Evolutionary conservation across 345 rosid species (phyloP).

Genomic region (Gossypium australe): DNA sequence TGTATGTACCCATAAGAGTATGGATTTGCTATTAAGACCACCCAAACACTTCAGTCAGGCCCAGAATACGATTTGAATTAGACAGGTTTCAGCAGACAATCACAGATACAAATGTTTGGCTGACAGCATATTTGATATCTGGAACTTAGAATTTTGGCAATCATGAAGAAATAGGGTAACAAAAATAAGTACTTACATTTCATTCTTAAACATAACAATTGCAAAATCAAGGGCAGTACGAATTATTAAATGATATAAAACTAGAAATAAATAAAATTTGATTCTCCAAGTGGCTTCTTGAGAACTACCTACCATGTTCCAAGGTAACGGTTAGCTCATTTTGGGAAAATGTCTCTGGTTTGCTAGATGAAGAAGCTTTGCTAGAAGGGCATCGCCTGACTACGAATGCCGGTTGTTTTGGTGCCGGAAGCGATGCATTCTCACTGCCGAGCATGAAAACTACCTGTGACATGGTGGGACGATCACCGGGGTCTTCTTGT

Average conservation of each 20-base stretch:
- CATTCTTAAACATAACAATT: neutral
- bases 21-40: neutral
- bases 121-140: neutral
- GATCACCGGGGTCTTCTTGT: conserved; percentile 13
- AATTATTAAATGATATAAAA: conserved; percentile 1
- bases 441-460: conserved; percentile 15
- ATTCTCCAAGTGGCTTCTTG: neutral
- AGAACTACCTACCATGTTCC: conserved; percentile 4
- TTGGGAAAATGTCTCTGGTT: conserved; percentile 5
- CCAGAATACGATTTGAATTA: neutral
- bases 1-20: too few species aligned
- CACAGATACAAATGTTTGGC: neutral
- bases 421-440: conserved; percentile 4
- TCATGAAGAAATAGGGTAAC: neutral
- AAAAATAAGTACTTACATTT: too few species aligned
- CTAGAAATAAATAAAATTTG: neutral
- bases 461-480: conserved; percentile 17
- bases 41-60: neutral
- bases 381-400: conserved; percentile 12
- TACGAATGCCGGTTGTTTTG: conserved; percentile 17
- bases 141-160: neutral
- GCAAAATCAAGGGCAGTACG: neutral
- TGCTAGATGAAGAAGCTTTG: conserved; percentile 9
- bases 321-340: conserved; percentile 11
- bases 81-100: neutral